These are phyloP conservation scores for Penicillium odoratum DNA, from an alignment of 495 filamentous ascomycete species.

Conservation along the genomic window DNA sequence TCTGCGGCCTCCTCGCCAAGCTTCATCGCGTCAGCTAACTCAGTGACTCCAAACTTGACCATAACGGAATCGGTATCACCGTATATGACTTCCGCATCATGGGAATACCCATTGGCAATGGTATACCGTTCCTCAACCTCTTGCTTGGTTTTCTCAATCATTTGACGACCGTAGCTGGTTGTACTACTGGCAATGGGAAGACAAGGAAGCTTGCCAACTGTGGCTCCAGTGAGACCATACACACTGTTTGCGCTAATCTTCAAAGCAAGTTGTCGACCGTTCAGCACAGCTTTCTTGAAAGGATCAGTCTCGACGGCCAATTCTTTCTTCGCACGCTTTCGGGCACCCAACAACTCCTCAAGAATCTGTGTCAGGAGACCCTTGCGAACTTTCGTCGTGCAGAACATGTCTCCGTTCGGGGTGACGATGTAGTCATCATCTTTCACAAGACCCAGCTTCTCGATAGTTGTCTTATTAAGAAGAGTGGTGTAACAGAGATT, in stretches of 20 bases:
- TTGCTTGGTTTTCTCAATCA: slow-evolving; percentile 96
- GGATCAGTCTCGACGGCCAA: slow-evolving; percentile 88
- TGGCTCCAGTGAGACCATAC: slow-evolving; percentile 95
- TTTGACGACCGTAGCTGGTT: slow-evolving; percentile 91
- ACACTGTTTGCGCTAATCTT: slow-evolving; percentile 98
- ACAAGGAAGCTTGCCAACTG: slow-evolving; percentile 93
- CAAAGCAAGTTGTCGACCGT: slow-evolving; percentile 93
- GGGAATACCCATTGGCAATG: slow-evolving; percentile 88
- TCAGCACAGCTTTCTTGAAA: slow-evolving; percentile 96
- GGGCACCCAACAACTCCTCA: slow-evolving; percentile 82
- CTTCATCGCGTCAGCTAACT: slow-evolving; percentile 87
- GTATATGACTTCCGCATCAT: slow-evolving; percentile 96
- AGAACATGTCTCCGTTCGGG: slow-evolving; percentile 91
- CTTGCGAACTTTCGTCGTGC: slow-evolving; percentile 83
- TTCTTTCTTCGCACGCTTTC: slow-evolving; percentile 92
- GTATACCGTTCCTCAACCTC: slow-evolving; percentile 89
- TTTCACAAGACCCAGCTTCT: slow-evolving; percentile 70
- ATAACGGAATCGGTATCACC: slow-evolving; percentile 99
- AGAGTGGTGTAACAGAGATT: slow-evolving; percentile 98
- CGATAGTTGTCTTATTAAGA: slow-evolving; percentile 75
- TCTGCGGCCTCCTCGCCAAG: slow-evolving; percentile 86
- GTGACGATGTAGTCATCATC: slow-evolving; percentile 96
- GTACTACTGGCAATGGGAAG: slow-evolving; percentile 94
- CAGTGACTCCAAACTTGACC: slow-evolving; percentile 93
- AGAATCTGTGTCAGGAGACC: slow-evolving; percentile 93